phyloP scores from a whole-genome alignment of 1,284 basidiomycete species.

The Cryptococcus sp. region DNA sequence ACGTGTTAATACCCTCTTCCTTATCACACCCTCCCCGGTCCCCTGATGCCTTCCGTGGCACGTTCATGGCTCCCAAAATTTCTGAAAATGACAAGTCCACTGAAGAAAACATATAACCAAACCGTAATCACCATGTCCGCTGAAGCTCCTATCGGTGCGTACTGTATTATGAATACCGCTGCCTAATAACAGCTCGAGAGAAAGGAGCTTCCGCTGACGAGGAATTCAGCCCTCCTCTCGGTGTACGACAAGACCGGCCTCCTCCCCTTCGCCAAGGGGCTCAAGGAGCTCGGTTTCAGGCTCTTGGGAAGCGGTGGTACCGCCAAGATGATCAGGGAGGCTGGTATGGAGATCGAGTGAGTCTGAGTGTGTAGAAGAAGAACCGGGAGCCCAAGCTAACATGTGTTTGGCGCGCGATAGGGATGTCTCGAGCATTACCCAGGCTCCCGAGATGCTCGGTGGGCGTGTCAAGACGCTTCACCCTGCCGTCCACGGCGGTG shows the following conservation, averaged over 20 bases:
- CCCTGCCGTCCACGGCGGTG: constrained; percentile 95
- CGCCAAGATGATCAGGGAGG: constrained; percentile 93
- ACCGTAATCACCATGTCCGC: constrained; percentile 15
- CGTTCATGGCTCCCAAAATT: too few relatives aligned
- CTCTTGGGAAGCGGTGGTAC: constrained; percentile 95
- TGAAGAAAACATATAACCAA: neutral
- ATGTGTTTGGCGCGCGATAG: constrained; percentile 52
- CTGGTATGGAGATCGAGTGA: constrained; percentile 85
- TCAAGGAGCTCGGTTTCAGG: constrained; percentile 75
- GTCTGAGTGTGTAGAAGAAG: constrained; percentile 37
- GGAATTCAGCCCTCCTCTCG: constrained; percentile 69
- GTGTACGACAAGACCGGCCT: constrained; percentile 97
- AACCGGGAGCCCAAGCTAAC: constrained; percentile 1
- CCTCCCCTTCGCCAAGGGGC: constrained; percentile 80
- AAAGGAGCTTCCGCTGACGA: neutral
- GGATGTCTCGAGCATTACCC: constrained; percentile 97
- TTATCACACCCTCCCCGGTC: too few relatives aligned
- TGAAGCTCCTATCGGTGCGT: constrained; percentile 37
- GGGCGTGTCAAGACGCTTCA: constrained; percentile 99
- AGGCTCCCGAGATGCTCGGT: constrained; percentile 99
- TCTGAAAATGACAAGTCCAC: too few relatives aligned
- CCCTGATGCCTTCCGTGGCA: too few relatives aligned
- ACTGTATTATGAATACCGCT: neutral
- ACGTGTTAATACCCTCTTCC: too few relatives aligned
- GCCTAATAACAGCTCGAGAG: neutral